phyloP scores from a whole-genome alignment of 768 basidiomycete species.

The Hebeloma cylindrosporum region DNA sequence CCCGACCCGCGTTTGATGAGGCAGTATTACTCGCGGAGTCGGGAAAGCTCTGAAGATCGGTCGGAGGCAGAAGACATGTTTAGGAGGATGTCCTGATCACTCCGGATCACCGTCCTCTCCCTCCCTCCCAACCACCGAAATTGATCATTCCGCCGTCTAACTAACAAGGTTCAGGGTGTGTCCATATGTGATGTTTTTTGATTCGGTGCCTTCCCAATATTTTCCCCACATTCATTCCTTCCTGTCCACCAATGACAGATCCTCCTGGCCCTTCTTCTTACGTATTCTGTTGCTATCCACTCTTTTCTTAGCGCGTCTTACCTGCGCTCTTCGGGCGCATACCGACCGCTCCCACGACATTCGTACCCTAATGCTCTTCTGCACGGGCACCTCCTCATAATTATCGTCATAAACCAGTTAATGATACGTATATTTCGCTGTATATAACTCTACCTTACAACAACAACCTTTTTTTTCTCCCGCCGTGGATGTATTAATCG shows the following conservation, averaged over 20 bases:
- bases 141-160: too few relatives aligned
- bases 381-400: slow-evolving; percentile 18
- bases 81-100: slow-evolving; percentile 21
- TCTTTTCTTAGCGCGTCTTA: slow-evolving; percentile 45
- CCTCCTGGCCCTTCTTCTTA: slow-evolving; percentile 40
- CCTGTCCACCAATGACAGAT: slow-evolving; percentile 41
- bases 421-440: slow-evolving; percentile 22
- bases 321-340: slow-evolving; percentile 48
- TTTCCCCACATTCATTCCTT: slow-evolving; percentile 46
- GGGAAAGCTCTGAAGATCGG: slow-evolving; percentile 35
- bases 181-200: slow-evolving; percentile 19
- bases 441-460: slow-evolving; percentile 14
- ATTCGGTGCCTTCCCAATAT: slow-evolving; percentile 25
- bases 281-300: slow-evolving; percentile 54
- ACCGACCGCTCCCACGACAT: slow-evolving; percentile 49
- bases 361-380: slow-evolving; percentile 35
- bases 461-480: not conserved
- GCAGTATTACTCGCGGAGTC: slow-evolving; percentile 21
- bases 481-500: not conserved
- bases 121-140: not conserved
- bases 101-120: slow-evolving; percentile 24
- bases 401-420: slow-evolving; percentile 15
- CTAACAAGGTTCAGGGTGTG: too few relatives aligned
- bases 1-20: slow-evolving; percentile 12
- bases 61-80: slow-evolving; percentile 33